phyloP scores from a whole-genome alignment of 352 stramenopile genomes.

The Blastocystis sp. region DNA sequence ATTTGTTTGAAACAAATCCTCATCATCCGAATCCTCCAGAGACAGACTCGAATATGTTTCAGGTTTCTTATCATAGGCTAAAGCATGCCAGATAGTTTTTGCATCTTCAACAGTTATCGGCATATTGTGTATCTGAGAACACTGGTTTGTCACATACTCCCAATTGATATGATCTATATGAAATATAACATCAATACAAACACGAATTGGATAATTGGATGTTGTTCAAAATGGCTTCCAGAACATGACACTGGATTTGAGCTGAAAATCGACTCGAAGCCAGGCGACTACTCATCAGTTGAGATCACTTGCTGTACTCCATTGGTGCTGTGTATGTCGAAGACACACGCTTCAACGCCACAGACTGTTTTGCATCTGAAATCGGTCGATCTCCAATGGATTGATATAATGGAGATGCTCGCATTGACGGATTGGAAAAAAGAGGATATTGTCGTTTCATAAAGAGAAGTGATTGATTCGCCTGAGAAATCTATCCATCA shows the following conservation, averaged over 20 bases:
- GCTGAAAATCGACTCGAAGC: background rate
- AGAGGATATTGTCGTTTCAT: background rate
- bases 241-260: background rate
- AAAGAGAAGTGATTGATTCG: background rate
- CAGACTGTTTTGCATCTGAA: background rate
- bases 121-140: background rate
- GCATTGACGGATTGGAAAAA: background rate
- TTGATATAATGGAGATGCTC: background rate
- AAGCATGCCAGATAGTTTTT: slow-evolving; percentile 7
- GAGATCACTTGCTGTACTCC: background rate
- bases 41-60: background rate
- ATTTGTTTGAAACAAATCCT: slow-evolving; percentile 48
- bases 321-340: background rate
- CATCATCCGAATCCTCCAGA: background rate
- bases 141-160: background rate
- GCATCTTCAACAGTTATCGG: slow-evolving; percentile 28
- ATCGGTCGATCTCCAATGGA: background rate
- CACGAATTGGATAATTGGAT: background rate
- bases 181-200: background rate
- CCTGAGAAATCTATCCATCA: slow-evolving; percentile 1
- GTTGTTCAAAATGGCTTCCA: background rate
- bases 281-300: background rate
- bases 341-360: background rate
- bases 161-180: slow-evolving; percentile 50
- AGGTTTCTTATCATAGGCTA: background rate